Conservation (phyloP, 306 rosid species). For the Lathyrus aphaca region DNA sequence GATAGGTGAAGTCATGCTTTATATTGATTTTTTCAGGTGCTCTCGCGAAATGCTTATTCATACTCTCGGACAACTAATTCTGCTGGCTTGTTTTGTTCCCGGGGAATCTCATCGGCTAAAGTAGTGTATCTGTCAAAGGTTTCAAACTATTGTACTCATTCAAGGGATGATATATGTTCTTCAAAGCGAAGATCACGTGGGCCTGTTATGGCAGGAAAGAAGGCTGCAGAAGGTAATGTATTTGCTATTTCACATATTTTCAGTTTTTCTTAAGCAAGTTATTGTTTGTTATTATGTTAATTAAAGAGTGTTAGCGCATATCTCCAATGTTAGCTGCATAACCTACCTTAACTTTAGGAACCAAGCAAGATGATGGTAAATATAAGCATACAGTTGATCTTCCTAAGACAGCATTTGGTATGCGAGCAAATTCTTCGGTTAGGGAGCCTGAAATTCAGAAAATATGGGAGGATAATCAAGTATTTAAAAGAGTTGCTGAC, state of each 20-base stretch:
- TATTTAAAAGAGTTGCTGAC: slow-evolving; percentile 67
- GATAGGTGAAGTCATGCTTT: slow-evolving; percentile 5
- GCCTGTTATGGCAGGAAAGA: slow-evolving; percentile 90
- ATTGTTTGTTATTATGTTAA: slow-evolving; percentile 22
- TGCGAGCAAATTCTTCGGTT: slow-evolving; percentile 81
- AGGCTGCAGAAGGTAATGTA: slow-evolving; percentile 68
- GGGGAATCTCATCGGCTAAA: slow-evolving; percentile 58
- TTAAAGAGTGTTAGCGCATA: slow-evolving; percentile 22
- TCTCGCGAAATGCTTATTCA: slow-evolving; percentile 57
- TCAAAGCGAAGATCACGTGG: slow-evolving; percentile 90
- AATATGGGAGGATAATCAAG: slow-evolving; percentile 90
- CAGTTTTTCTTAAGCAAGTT: background rate
- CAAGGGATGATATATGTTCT: slow-evolving; percentile 51
- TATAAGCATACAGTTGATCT: slow-evolving; percentile 98
- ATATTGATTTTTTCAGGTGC: slow-evolving; percentile 50
- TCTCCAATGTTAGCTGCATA: slow-evolving; percentile 38
- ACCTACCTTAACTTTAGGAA: slow-evolving; percentile 55
- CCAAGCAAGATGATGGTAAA: slow-evolving; percentile 80
- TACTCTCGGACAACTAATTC: slow-evolving; percentile 57
- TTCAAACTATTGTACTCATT: slow-evolving; percentile 49
- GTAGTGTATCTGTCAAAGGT: slow-evolving; percentile 47
- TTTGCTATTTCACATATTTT: slow-evolving; percentile 30
- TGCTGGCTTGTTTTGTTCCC: slow-evolving; percentile 48
- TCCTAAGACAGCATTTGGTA: slow-evolving; percentile 88
- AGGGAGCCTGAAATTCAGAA: slow-evolving; percentile 97